phyloP scores from a whole-genome alignment of 2,329 filamentous ascomycete species.

The Trichoderma sp. region DNA sequence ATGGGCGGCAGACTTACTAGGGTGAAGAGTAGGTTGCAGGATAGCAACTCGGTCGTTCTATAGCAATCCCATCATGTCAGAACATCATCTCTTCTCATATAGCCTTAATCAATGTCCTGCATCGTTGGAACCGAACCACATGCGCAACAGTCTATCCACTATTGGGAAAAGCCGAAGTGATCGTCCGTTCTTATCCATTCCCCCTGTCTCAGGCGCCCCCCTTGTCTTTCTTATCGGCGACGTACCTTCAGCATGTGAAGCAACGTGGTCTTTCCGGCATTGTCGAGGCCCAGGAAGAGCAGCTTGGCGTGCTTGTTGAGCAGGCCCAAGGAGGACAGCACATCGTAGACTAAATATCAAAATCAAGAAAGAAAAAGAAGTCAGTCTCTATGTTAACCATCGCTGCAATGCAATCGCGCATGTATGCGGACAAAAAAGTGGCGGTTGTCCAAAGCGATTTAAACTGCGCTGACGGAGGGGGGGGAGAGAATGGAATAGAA shows the following conservation, averaged over 20 bases:
- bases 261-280: constrained; percentile 91
- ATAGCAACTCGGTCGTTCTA: constrained; percentile 93
- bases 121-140: neutral
- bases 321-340: constrained; percentile 83
- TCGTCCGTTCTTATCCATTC: neutral
- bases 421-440: neutral
- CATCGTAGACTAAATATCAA: constrained; percentile 70
- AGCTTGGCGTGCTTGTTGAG: constrained; percentile 97
- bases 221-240: constrained; percentile 29
- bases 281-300: constrained; percentile 89
- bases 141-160: neutral
- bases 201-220: neutral
- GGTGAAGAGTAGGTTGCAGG: constrained; percentile 87
- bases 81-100: constrained; percentile 23
- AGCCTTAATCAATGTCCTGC: neutral
- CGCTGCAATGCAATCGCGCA: neutral
- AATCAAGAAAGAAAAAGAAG: neutral
- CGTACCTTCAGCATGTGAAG: constrained; percentile 93
- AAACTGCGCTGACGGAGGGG: neutral
- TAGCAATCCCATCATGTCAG: constrained; percentile 42
- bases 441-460: constrained; percentile 20
- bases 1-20: constrained; percentile 64
- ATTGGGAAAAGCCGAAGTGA: neutral
- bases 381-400: neutral
- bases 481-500: neutral